Evolutionary conservation across 2,329 filamentous ascomycete species (phyloP).

Genomic region (Fusarium subtropicale): DNA sequence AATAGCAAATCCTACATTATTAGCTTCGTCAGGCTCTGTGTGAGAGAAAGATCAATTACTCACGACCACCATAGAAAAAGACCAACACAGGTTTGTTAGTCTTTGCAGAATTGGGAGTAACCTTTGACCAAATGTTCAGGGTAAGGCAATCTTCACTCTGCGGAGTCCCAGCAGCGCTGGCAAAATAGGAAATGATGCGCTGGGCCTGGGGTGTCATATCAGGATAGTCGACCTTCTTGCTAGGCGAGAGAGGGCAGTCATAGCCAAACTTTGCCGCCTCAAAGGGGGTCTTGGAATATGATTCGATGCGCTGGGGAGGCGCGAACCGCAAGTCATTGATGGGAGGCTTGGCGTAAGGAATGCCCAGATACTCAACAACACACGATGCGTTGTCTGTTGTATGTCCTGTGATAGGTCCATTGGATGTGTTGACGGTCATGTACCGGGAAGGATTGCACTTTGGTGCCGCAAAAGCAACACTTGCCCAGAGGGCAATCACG

Average conservation of each 20-base stretch:
- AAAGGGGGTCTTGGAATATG: slow-evolving; percentile 11
- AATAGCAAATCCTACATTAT: slow-evolving; percentile 49
- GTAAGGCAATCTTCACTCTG: slow-evolving; percentile 44
- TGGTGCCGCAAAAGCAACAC: slow-evolving; percentile 16
- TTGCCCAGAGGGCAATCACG: slow-evolving; percentile 15
- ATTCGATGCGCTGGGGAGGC: slow-evolving; percentile 48
- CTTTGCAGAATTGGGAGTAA: slow-evolving; percentile 21
- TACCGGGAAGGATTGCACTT: slow-evolving; percentile 31
- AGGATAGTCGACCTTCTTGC: slow-evolving; percentile 38
- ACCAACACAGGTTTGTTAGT: slow-evolving; percentile 39
- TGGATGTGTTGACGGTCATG: slow-evolving; percentile 49
- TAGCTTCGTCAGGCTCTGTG: not conserved
- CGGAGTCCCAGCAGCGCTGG: slow-evolving; percentile 27
- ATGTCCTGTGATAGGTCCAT: slow-evolving; percentile 52
- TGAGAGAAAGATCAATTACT: not conserved
- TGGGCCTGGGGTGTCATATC: slow-evolving; percentile 38
- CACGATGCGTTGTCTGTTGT: slow-evolving; percentile 43
- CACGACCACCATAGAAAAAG: slow-evolving; percentile 43
- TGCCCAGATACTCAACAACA: slow-evolving; percentile 55
- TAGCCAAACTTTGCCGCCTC: slow-evolving; percentile 29
- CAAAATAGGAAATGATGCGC: slow-evolving; percentile 38
- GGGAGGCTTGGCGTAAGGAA: slow-evolving; percentile 56
- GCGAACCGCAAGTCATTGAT: slow-evolving; percentile 53
- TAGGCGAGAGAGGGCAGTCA: slow-evolving; percentile 35
- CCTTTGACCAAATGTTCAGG: slow-evolving; percentile 41